Evolutionary conservation across 2,329 filamentous ascomycete genomes (phyloP).

Genomic region (Aspergillus sp.): DNA sequence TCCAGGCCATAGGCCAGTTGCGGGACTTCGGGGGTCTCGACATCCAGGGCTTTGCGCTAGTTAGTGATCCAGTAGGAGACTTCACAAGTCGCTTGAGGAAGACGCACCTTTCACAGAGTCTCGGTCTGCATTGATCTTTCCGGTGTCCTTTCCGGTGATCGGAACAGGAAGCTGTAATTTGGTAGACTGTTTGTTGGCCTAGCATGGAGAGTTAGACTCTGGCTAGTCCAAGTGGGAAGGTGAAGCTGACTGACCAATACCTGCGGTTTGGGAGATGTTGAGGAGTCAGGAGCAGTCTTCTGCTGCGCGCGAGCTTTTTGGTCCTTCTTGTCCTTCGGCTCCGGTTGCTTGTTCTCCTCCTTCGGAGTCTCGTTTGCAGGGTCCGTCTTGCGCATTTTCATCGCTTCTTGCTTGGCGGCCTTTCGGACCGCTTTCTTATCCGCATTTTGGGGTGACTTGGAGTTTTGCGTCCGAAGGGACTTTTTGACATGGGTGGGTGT

Average conservation of each 20-base stretch:
- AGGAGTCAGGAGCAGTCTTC: background rate
- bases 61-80: background rate
- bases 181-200: background rate
- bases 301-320: background rate
- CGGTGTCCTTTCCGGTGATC: background rate
- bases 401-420: background rate
- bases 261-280: too few species aligned
- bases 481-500: background rate
- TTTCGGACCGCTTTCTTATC: background rate
- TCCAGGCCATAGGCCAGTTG: conserved; percentile 73
- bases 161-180: background rate
- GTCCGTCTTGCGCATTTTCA: background rate
- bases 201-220: background rate
- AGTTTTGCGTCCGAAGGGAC: background rate
- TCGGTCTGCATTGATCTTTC: background rate
- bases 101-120: conserved; percentile 16
- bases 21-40: conserved; percentile 59
- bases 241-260: background rate
- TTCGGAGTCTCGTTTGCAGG: background rate
- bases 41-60: conserved; percentile 34
- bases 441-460: too few species aligned
- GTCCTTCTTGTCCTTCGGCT: background rate
- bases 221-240: background rate
- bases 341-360: background rate
- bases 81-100: background rate